phyloP scores from a whole-genome alignment of 2,329 filamentous ascomycete species.

The Fusarium humuli region DNA sequence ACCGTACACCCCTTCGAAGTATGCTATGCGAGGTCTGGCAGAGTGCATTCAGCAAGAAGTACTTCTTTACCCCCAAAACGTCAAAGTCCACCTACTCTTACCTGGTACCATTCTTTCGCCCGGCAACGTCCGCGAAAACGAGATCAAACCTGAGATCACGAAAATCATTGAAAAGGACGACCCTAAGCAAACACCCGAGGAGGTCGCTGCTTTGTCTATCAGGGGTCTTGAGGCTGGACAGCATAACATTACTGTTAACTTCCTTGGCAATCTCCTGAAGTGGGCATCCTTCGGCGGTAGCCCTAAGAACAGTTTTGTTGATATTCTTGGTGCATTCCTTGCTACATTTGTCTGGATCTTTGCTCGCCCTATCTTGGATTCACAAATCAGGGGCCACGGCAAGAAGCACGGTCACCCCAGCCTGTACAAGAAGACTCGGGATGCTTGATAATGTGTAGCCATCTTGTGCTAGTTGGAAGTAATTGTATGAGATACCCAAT shows the following conservation, averaged over 20 bases:
- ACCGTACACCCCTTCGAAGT: constrained; percentile 86
- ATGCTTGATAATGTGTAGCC: constrained; percentile 1
- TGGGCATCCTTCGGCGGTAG: constrained; percentile 67
- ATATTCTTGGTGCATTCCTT: constrained; percentile 68
- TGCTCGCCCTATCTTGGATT: constrained; percentile 65
- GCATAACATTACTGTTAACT: constrained; percentile 81
- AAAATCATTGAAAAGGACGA: constrained; percentile 85
- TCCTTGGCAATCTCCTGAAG: constrained; percentile 78
- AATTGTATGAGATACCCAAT: constrained; percentile 37
- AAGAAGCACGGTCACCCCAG: constrained; percentile 70
- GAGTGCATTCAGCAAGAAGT: constrained; percentile 88
- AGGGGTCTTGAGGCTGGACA: constrained; percentile 82
- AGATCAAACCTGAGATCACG: constrained; percentile 83
- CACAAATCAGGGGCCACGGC: constrained; percentile 67
- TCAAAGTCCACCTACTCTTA: constrained; percentile 84
- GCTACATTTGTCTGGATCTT: constrained; percentile 68
- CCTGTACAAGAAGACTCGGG: constrained; percentile 54
- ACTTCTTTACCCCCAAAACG: constrained; percentile 83
- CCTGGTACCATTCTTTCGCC: constrained; percentile 86
- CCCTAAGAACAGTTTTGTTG: constrained; percentile 68
- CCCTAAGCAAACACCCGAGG: constrained; percentile 79
- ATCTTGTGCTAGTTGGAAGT: not conserved
- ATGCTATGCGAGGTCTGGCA: constrained; percentile 83
- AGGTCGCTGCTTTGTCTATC: constrained; percentile 78
- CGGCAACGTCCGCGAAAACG: constrained; percentile 80